Conservation (phyloP, 352 stramenopile genomes). For the Vaucheria bursata region DNA sequence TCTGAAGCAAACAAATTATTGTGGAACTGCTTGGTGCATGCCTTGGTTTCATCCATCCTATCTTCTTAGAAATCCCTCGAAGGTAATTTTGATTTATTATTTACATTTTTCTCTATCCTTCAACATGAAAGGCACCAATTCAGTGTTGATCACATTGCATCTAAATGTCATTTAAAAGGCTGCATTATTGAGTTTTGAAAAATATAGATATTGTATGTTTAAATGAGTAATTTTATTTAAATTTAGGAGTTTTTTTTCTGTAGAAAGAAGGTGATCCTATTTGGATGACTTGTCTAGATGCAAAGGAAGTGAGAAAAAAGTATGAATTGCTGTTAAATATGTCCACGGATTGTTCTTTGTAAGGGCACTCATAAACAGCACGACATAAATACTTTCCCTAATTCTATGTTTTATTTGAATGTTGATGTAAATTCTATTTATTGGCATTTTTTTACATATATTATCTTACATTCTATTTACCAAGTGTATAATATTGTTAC, state of each 20-base stretch:
- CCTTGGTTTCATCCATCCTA: constrained; percentile 45
- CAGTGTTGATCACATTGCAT: not conserved
- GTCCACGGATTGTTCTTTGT: too few relatives aligned
- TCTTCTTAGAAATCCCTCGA: constrained; percentile 33
- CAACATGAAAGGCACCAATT: too few relatives aligned
- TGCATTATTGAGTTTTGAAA: not conserved
- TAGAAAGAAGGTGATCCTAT: constrained; percentile 24
- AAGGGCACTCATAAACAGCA: too few relatives aligned
- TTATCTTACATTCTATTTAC: too few relatives aligned
- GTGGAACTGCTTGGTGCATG: constrained; percentile 14
- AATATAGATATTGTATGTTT: not conserved
- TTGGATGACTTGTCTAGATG: constrained; percentile 40
- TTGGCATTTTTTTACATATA: too few relatives aligned
- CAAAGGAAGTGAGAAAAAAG: constrained; percentile 22
- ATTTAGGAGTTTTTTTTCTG: not conserved
- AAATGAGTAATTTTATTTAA: not conserved
- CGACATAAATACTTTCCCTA: too few relatives aligned
- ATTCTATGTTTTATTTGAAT: too few relatives aligned
- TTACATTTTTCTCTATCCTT: too few relatives aligned
- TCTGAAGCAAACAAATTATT: too few relatives aligned
- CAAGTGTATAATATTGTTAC: too few relatives aligned
- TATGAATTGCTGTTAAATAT: too few relatives aligned
- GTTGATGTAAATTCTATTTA: too few relatives aligned
- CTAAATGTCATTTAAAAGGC: not conserved
- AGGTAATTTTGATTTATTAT: not conserved